Percentiles rank a stretch among this genome's conserved stretches.
These are phyloP conservation scores for Floccularia luteovirens DNA, from an alignment of 768 basidiomycete species.

Conservation along the genomic window DNA sequence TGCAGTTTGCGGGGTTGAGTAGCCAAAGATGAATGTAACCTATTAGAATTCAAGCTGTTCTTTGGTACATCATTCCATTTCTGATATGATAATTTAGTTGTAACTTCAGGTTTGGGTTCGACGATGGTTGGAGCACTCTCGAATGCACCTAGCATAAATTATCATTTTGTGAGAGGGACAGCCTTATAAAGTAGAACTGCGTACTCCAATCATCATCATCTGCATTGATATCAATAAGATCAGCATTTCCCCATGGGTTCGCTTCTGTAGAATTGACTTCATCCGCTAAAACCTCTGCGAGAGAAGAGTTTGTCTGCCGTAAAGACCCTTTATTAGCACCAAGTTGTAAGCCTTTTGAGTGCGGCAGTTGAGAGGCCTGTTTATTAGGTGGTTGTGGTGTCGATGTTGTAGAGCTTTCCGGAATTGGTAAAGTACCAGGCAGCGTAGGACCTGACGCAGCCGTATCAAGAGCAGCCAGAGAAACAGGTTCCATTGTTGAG, in stretches of 20 bases:
- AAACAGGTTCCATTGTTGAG: constrained; percentile 44
- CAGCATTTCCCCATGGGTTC: constrained; percentile 65
- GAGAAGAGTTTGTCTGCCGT: constrained; percentile 17
- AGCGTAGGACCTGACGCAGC: too few relatives aligned
- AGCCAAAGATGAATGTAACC: neutral
- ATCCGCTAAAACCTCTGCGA: constrained; percentile 52
- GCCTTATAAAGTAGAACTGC: constrained; percentile 21
- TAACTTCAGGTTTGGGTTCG: constrained; percentile 8
- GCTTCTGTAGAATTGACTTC: constrained; percentile 40
- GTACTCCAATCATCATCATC: constrained; percentile 94
- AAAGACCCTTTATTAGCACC: constrained; percentile 44
- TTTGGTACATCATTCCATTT: neutral
- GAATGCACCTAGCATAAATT: constrained; percentile 53
- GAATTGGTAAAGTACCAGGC: too few relatives aligned
- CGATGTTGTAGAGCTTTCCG: constrained; percentile 6
- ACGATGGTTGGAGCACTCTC: constrained; percentile 43
- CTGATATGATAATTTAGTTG: neutral
- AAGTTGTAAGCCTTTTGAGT: constrained; percentile 61
- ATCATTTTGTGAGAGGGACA: neutral
- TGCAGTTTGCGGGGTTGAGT: neutral
- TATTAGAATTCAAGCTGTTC: neutral
- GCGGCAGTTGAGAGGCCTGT: constrained; percentile 17
- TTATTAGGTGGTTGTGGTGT: neutral
- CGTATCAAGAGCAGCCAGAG: too few relatives aligned
- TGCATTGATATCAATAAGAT: constrained; percentile 90